These are phyloP conservation scores for Nicotiana knightiana DNA, from an alignment of 257 asterid species.

Conservation along the genomic window DNA sequence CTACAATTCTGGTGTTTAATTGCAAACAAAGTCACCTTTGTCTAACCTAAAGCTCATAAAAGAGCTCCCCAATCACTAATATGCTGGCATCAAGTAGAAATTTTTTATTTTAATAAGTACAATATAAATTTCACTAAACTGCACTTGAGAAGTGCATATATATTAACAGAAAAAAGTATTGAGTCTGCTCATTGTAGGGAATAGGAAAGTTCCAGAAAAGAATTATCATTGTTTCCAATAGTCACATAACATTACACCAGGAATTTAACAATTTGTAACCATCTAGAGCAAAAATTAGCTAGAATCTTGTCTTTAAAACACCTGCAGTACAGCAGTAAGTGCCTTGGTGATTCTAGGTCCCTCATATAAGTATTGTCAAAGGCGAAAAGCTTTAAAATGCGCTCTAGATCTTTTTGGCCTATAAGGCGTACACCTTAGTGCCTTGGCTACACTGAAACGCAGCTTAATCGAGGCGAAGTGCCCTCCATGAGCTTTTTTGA, in stretches of 20 bases:
- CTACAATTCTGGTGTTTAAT: background rate
- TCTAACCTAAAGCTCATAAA: background rate
- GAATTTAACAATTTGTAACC: background rate
- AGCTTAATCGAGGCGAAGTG: too few species aligned
- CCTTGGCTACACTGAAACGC: too few species aligned
- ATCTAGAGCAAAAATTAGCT: background rate
- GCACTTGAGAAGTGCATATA: background rate
- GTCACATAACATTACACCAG: background rate
- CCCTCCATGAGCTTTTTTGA: too few species aligned
- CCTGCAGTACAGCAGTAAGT: background rate
- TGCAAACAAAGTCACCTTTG: background rate
- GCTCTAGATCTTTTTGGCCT: too few species aligned
- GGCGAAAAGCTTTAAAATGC: too few species aligned
- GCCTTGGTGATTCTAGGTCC: background rate
- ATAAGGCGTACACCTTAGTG: too few species aligned
- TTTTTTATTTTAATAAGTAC: background rate
- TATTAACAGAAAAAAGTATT: background rate
- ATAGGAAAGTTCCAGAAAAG: background rate
- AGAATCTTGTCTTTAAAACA: background rate
- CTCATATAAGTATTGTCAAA: background rate
- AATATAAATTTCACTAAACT: background rate
- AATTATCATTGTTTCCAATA: background rate
- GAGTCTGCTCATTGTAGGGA: background rate
- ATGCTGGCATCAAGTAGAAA: constrained; percentile 2
- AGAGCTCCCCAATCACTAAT: background rate